Evolutionary conservation across 129 eudicot genomes (phyloP).

Genomic region (Glebionis coronaria): DNA sequence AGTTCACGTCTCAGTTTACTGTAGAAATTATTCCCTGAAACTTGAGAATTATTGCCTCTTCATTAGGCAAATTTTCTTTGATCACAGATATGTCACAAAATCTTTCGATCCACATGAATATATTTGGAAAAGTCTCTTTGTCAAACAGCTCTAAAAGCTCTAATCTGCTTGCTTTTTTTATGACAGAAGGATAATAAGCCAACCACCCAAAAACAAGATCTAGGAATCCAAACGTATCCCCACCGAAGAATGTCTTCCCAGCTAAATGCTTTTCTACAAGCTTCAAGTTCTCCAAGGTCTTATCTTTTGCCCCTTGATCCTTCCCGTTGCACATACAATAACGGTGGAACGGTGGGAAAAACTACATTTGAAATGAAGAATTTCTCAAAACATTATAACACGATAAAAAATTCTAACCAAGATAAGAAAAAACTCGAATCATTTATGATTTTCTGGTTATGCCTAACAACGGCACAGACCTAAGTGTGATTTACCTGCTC

Average conservation of each 20-base stretch:
- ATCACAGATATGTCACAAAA: constrained; percentile 35
- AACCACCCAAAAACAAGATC: neutral
- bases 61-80: constrained; percentile 48
- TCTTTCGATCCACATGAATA: constrained; percentile 39
- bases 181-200: neutral
- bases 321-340: neutral
- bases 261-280: neutral
- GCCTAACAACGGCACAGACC: too few relatives aligned
- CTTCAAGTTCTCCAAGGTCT: neutral
- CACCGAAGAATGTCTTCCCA: neutral
- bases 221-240: neutral
- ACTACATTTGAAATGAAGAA: neutral
- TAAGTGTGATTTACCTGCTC: constrained; percentile 35
- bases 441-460: too few relatives aligned
- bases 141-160: constrained; percentile 22
- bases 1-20: constrained; percentile 9
- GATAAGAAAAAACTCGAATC: too few relatives aligned
- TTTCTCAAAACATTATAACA: too few relatives aligned
- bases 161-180: neutral
- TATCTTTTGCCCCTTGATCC: neutral
- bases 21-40: constrained; percentile 28
- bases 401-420: too few relatives aligned
- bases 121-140: constrained; percentile 29
- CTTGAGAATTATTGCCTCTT: constrained; percentile 35
- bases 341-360: neutral